A percentile compares a stretch with the other conserved stretches of the same genome.
Evolutionary conservation across 2,329 filamentous ascomycete species (phyloP).

Genomic region (Blastomyces emzantsi): DNA sequence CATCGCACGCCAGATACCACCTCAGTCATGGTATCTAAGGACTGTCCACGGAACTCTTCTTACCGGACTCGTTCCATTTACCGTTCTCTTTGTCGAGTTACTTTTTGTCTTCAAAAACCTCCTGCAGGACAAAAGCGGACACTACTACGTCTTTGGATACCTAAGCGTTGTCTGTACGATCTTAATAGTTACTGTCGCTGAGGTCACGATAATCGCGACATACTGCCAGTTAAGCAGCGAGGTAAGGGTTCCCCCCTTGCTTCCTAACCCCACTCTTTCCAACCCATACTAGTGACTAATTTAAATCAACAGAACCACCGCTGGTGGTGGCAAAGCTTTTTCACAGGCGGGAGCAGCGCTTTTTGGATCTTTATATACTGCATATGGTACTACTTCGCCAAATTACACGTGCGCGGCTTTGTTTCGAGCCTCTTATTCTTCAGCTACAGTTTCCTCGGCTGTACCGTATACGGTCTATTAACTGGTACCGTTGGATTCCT

Average conservation of each 20-base stretch:
- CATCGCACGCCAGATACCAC: conserved; percentile 64
- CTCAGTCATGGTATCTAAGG: conserved; percentile 65
- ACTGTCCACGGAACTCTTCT: conserved; percentile 56
- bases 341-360: conserved; percentile 65
- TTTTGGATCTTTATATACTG: conserved; percentile 79
- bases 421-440: conserved; percentile 76
- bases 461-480: conserved; percentile 68
- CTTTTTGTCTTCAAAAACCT: conserved; percentile 79
- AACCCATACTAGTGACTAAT: background rate
- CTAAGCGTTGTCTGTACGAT: conserved; percentile 64
- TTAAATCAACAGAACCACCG: conserved; percentile 57
- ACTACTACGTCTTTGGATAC: conserved; percentile 89
- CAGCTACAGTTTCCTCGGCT: conserved; percentile 72
- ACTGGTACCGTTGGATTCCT: conserved; percentile 79
- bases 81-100: conserved; percentile 79
- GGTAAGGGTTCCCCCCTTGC: conserved; percentile 31
- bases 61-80: conserved; percentile 72
- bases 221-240: conserved; percentile 77
- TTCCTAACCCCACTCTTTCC: background rate
- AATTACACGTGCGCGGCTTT: conserved; percentile 71
- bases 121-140: conserved; percentile 85
- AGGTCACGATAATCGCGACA: conserved; percentile 73
- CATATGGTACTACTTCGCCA: conserved; percentile 72
- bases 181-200: conserved; percentile 65
- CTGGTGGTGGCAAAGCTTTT: conserved; percentile 89